phyloP scores from a whole-genome alignment of 176 grass and related monocot species.

The Poa pratensis region DNA sequence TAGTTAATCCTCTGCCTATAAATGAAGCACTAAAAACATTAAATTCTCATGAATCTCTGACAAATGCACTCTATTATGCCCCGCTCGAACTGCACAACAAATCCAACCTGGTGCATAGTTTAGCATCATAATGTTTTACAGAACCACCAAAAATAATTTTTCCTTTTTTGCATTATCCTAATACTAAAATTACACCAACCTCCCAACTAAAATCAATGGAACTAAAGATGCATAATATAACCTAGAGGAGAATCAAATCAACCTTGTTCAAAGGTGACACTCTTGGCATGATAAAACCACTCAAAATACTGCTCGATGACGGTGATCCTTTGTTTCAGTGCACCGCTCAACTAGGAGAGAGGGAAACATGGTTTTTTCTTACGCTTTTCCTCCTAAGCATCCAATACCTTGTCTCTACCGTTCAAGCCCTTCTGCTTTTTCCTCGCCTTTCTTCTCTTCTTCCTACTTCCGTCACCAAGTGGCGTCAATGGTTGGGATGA shows the following conservation, averaged over 20 bases:
- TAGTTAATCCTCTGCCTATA: too few species aligned
- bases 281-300: background rate
- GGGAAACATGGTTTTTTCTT: background rate
- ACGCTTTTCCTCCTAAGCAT: background rate
- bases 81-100: constrained; percentile 13
- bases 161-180: too few species aligned
- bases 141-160: too few species aligned
- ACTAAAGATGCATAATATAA: constrained; percentile 7
- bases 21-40: too few species aligned
- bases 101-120: background rate
- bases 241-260: constrained; percentile 24
- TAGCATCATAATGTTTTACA: too few species aligned
- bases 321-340: constrained; percentile 35
- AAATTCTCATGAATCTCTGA: too few species aligned
- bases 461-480: background rate
- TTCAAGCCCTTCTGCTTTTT: background rate
- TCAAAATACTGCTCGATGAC: background rate
- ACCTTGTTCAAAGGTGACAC: background rate
- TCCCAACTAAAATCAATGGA: background rate
- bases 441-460: background rate
- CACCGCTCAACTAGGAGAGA: constrained; percentile 28
- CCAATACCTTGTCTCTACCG: background rate
- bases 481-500: background rate
- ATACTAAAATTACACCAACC: too few species aligned
- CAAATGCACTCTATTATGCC: too few species aligned